phyloP scores from a whole-genome alignment of 1,284 basidiomycete species.

The Leccinum subfulvum region DNA sequence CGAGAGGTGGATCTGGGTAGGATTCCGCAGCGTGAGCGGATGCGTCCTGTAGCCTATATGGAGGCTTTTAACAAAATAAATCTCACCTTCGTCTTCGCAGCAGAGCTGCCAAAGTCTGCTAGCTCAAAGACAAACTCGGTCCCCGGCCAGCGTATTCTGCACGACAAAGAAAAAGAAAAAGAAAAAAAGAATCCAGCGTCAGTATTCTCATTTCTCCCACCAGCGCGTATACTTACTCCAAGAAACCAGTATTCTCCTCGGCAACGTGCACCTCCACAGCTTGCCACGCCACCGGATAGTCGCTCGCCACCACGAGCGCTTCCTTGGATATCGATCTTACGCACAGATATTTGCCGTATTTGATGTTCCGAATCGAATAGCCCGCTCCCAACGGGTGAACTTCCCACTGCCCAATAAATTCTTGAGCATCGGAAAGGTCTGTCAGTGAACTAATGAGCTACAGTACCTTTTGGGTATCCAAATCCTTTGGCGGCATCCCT shows the following conservation, averaged over 20 bases:
- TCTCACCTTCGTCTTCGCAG: slow-evolving; percentile 32
- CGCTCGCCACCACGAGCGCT: slow-evolving; percentile 23
- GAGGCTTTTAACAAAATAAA: background rate
- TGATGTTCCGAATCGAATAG: slow-evolving; percentile 33
- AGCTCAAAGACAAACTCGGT: slow-evolving; percentile 30
- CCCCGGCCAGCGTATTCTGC: slow-evolving; percentile 32
- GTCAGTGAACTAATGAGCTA: background rate
- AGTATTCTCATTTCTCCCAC: background rate
- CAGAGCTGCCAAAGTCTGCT: slow-evolving; percentile 25
- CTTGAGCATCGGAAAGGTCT: background rate
- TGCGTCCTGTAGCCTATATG: background rate
- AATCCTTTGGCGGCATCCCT: slow-evolving; percentile 32
- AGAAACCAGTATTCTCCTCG: slow-evolving; percentile 31
- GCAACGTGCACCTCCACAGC: slow-evolving; percentile 24
- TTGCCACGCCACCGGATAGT: slow-evolving; percentile 32
- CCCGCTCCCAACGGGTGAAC: slow-evolving; percentile 31
- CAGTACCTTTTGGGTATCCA: slow-evolving; percentile 29
- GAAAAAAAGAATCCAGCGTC: background rate
- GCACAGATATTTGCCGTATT: slow-evolving; percentile 34
- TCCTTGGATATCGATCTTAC: slow-evolving; percentile 21
- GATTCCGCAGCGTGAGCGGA: background rate
- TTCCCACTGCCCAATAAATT: slow-evolving; percentile 23
- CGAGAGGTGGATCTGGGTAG: slow-evolving; percentile 22
- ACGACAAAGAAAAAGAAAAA: background rate
- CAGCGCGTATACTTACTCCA: slow-evolving; percentile 23